Evolutionary conservation across 306 rosid genomes (phyloP), one percentile per base, ranked within the genome.

Genomic region (Parietaria judaica): DNA sequence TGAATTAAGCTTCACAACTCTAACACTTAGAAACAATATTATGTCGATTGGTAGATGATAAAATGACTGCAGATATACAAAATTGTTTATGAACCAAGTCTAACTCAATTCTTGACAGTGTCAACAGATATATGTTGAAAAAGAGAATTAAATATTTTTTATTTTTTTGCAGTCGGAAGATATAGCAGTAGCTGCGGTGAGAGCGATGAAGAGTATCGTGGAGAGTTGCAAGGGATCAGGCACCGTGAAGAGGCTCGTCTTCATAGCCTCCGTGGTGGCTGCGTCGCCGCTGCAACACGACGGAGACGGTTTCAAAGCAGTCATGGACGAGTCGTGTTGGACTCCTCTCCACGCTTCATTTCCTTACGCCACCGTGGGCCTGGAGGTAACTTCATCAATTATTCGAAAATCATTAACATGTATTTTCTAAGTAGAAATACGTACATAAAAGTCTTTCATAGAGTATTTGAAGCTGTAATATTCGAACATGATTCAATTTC

Each of bases 221-320:
- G 23, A 36, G 57, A 45, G 15, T 3, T 80, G 94, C 11, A 67
- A 66, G 3, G 60, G 76, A 50, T 69, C 78, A 4, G 69, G 66
- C 72, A 82, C 83, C 1, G 77, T 85, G 53, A 77, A 62, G 52
- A 66, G 80, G 1, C 57, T 85, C 37, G 79, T 85, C 36, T 85
- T 81, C 77, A 83, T 84, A 0, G 83, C 76, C 5, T 69, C 84
- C 3, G 54, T 73, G 1, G 53, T 62, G 23, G 55, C 83, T 11
- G 68, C 84, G 3, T 82, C 86, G 51, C 86, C 86, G 2, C 31
- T 75, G 0, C 59, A 52, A 38, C 67, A 64, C 8, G 81, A 72
- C 16, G 88, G 69, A 4, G 8, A 62, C 36, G 71, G 60, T 51
- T 78, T 67, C 53, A 66, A 73, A 60, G 44, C 58, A 14, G 43